Evolutionary conservation across 768 basidiomycete genomes (phyloP).

Genomic region (Suillus cothurnatus): DNA sequence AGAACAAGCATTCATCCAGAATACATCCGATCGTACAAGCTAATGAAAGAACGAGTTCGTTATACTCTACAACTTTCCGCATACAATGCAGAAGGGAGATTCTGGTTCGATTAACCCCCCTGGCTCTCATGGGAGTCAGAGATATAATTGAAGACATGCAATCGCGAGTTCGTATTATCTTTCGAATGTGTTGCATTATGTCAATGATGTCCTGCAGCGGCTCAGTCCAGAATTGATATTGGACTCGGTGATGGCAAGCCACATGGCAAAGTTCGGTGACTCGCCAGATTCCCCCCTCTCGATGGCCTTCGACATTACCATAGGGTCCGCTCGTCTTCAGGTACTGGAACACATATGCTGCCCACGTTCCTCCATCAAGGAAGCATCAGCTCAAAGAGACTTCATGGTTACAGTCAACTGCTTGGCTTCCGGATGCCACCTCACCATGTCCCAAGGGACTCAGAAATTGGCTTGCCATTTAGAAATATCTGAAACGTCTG

Average conservation of each 20-base stretch:
- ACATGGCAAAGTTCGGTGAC: conserved; percentile 38
- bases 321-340: conserved; percentile 44
- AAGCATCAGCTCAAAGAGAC: conserved; percentile 1
- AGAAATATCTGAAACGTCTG: neutral
- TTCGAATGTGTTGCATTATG: neutral
- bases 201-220: conserved; percentile 27
- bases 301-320: conserved; percentile 42
- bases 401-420: neutral
- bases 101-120: conserved; percentile 54
- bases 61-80: conserved; percentile 2
- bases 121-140: conserved; percentile 46
- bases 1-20: neutral
- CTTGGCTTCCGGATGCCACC: conserved; percentile 2
- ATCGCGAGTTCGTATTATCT: conserved; percentile 41
- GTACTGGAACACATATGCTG: conserved; percentile 47
- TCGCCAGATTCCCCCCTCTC: conserved; percentile 16
- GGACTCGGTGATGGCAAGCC: conserved; percentile 44
- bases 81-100: conserved; percentile 25
- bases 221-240: conserved; percentile 41
- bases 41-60: neutral
- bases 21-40: neutral
- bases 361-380: neutral
- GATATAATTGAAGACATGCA: conserved; percentile 51
- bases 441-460: neutral
- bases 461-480: neutral